Evolutionary conservation across 805 yeast species (phyloP), one percentile per base, ranked within the genome.

Genomic region (Metschnikowia arizonensis): DNA sequence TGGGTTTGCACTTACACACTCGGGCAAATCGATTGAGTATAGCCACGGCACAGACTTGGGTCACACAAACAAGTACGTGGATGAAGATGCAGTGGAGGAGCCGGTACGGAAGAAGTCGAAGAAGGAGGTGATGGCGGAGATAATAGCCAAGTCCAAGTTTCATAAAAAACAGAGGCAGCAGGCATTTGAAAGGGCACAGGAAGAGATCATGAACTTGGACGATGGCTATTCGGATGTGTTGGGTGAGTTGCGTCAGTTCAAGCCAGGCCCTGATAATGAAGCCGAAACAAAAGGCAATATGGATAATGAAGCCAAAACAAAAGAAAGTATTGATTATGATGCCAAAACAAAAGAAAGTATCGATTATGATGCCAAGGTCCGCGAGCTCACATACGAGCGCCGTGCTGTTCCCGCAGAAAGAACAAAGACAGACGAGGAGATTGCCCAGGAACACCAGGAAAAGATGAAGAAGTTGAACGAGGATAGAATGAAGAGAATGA

Each of bases 61-160:
- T 8, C 50, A 14, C 7, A 38, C 50, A 6, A 44, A 52, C 11
- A 67, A 60, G 17, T 74, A 69, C 37, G 72, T 63, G 8, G 75
- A 68, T 17, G 78, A 66, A 18, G 76, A 64, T 39, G 50, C 53
- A 25, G 40, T 56, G 18, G 38, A 33, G 7, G 63, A 55, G 8
- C 81, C 82, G 1, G 63, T 68, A n/a, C 75, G 81, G 48, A 83
- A 82, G 64, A 86, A 83, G 65, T 79, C 88, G 15, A 86, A 86
- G 58, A 84, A 85, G 31, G 95, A 86, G 63, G 91, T 86, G 31
- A 86, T 86, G 95, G 78, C 83, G 53, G 95, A 86, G 60, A 78
- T 86, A 39, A 86, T 86, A 47, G 88, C 93, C 30, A 86, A 86
- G 64, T 83, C 93, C 14, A 86, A 86, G 57, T 82, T 77, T 56